Evolutionary conservation across 495 filamentous ascomycete species (phyloP).

Genomic region (Penicillium coffeae): DNA sequence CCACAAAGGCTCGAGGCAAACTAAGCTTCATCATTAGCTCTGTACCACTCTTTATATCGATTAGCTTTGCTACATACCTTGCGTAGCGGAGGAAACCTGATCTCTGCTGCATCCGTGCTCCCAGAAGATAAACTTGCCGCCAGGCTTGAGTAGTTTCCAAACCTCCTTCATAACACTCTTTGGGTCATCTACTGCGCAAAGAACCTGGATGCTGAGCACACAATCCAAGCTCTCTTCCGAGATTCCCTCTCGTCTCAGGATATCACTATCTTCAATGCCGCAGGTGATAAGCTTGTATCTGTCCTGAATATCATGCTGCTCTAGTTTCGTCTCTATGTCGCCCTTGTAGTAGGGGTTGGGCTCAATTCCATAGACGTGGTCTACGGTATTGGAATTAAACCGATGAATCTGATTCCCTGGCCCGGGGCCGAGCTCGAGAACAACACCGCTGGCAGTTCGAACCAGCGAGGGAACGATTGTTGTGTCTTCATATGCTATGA

Average conservation of each 20-base stretch:
- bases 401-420: constrained; percentile 44
- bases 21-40: constrained; percentile 15
- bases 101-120: constrained; percentile 35
- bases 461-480: constrained; percentile 42
- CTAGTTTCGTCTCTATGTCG: constrained; percentile 17
- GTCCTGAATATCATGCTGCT: constrained; percentile 24
- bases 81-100: constrained; percentile 20
- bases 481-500: constrained; percentile 39
- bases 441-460: constrained; percentile 26
- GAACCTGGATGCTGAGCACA: constrained; percentile 26
- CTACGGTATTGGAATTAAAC: constrained; percentile 30
- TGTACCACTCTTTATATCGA: neutral
- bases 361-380: constrained; percentile 42
- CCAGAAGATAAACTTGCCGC: constrained; percentile 42
- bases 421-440: constrained; percentile 50
- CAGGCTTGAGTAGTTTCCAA: constrained; percentile 29
- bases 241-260: constrained; percentile 31
- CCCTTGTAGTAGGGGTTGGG: constrained; percentile 31
- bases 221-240: constrained; percentile 34
- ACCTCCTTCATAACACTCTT: constrained; percentile 20
- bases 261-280: constrained; percentile 36
- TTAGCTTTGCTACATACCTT: constrained; percentile 26
- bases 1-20: constrained; percentile 23
- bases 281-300: constrained; percentile 35
- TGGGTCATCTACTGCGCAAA: constrained; percentile 24